Conservation (phyloP, 495 filamentous ascomycete species). For the Cudoniella acicularis region DNA sequence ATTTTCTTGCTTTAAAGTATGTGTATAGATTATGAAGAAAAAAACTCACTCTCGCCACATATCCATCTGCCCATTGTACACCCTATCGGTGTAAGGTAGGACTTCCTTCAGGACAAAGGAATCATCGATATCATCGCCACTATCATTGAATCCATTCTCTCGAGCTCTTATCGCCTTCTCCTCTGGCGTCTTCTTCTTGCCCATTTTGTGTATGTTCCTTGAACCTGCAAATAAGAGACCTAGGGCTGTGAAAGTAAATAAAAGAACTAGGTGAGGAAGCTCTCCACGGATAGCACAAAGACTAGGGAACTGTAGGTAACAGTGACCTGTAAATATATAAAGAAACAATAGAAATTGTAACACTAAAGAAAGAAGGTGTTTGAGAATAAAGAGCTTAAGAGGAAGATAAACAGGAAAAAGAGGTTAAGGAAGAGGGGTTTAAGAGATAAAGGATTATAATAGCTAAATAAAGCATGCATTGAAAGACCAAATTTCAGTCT, state of each 20-base stretch:
- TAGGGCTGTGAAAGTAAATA: neutral
- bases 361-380: slow-evolving; percentile 2
- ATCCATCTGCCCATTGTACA: no score
- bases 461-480: no score
- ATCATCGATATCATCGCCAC: slow-evolving; percentile 5
- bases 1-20: no score
- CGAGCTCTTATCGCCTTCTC: slow-evolving; percentile 8
- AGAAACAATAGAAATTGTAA: neutral
- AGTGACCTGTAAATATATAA: neutral
- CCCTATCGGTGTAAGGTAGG: slow-evolving; percentile 1
- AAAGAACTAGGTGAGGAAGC: neutral
- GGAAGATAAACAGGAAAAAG: slow-evolving; percentile 4
- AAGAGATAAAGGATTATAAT: no score
- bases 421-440: neutral
- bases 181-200: slow-evolving; percentile 6
- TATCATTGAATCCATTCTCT: slow-evolving; percentile 9
- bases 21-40: no score
- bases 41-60: no score
- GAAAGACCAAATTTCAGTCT: no score
- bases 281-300: neutral
- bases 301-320: neutral
- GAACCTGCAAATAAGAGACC: neutral
- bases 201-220: neutral
- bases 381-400: slow-evolving; percentile 6
- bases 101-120: slow-evolving; percentile 7